A percentile compares a stretch with the other conserved stretches of the same genome.
These are phyloP conservation scores for Termitomyces sp. DNA, from an alignment of 768 basidiomycete species.

Conservation along the genomic window DNA sequence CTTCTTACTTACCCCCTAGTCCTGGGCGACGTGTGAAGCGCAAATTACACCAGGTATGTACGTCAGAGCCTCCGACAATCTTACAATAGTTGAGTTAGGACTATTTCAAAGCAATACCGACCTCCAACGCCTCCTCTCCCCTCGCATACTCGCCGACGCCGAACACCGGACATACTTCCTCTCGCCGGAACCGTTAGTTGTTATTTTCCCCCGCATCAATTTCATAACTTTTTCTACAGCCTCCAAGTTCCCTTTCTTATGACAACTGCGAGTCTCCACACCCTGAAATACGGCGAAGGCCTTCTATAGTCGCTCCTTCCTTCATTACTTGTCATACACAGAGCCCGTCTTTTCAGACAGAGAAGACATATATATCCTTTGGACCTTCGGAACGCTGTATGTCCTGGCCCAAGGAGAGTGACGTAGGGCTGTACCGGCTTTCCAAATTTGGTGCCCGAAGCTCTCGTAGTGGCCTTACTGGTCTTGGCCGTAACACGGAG, in stretches of 20 bases:
- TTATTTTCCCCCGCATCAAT: neutral
- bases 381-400: constrained; percentile 19
- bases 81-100: neutral
- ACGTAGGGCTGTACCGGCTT: constrained; percentile 16
- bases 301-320: constrained; percentile 9
- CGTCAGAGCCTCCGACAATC: neutral
- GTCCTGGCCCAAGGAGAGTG: constrained; percentile 21
- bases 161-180: constrained; percentile 7
- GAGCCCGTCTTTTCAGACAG: constrained; percentile 27
- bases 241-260: neutral
- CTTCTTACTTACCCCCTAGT: constrained; percentile 1
- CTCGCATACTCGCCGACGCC: constrained; percentile 26
- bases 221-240: neutral
- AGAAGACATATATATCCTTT: constrained; percentile 29
- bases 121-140: constrained; percentile 54
- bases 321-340: constrained; percentile 19
- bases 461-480: neutral
- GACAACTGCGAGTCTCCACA: neutral
- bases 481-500: neutral
- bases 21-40: constrained; percentile 13
- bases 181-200: constrained; percentile 1
- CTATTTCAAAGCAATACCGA: constrained; percentile 38
- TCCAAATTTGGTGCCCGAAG: constrained; percentile 7
- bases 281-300: neutral
- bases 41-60: constrained; percentile 18